These are phyloP conservation scores for Trichoderma sp. DNA, from an alignment of 2,329 filamentous ascomycete genomes.

Conservation along the genomic window DNA sequence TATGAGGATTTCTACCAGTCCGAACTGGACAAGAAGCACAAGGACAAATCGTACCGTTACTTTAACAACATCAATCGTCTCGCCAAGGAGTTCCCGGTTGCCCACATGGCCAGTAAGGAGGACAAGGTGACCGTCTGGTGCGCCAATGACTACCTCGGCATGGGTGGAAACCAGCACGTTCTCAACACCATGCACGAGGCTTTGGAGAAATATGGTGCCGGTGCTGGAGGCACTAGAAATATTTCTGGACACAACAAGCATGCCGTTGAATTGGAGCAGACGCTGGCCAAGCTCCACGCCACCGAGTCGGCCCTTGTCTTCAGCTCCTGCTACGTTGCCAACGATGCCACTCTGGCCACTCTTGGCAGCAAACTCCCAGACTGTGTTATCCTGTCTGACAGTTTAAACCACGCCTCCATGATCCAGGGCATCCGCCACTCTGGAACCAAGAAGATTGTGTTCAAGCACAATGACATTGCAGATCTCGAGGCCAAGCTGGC, in stretches of 20 bases:
- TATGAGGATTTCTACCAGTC: slow-evolving; percentile 86
- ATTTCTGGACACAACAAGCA: slow-evolving; percentile 98
- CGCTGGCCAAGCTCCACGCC: slow-evolving; percentile 82
- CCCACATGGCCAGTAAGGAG: slow-evolving; percentile 81
- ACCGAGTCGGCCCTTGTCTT: slow-evolving; percentile 94
- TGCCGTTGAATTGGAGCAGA: slow-evolving; percentile 79
- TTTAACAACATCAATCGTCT: slow-evolving; percentile 99
- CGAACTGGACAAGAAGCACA: slow-evolving; percentile 97
- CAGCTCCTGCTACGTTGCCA: slow-evolving; percentile 96
- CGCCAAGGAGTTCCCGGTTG: slow-evolving; percentile 92
- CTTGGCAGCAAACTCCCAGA: slow-evolving; percentile 95
- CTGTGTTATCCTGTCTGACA: slow-evolving; percentile 97
- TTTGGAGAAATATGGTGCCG: slow-evolving; percentile 90
- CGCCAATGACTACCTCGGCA: slow-evolving; percentile 98
- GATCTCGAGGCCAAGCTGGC: slow-evolving; percentile 93
- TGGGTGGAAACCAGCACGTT: slow-evolving; percentile 89
- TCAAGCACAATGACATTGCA: slow-evolving; percentile 96
- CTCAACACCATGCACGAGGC: slow-evolving; percentile 93
- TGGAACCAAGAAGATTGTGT: slow-evolving; percentile 94
- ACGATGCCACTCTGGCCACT: slow-evolving; percentile 94
- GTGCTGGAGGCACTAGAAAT: slow-evolving; percentile 93
- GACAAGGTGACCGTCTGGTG: slow-evolving; percentile 97
- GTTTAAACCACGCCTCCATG: slow-evolving; percentile 97
- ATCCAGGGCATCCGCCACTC: slow-evolving; percentile 99
- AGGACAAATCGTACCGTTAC: slow-evolving; percentile 99